phyloP scores from a whole-genome alignment of 257 asterid genomes.

The Scutellaria baicalensis region DNA sequence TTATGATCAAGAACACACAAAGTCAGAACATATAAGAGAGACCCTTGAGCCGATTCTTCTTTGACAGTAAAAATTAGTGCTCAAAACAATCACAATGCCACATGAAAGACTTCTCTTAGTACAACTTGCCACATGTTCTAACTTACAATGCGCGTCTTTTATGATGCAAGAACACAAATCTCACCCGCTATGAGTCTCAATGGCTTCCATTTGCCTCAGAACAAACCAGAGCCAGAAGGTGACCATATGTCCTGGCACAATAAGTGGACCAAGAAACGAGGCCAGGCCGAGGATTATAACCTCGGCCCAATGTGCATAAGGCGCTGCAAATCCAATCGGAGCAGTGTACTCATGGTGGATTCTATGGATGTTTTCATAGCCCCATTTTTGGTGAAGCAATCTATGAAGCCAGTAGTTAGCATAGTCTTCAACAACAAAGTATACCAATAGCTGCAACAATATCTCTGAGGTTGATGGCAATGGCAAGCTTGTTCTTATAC shows the following conservation, averaged over 20 bases:
- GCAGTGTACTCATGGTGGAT: constrained; percentile 78
- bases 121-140: neutral
- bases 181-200: constrained; percentile 68
- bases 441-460: constrained; percentile 47
- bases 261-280: constrained; percentile 59
- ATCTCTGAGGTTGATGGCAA: constrained; percentile 54
- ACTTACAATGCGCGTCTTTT: neutral
- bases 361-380: constrained; percentile 55
- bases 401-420: constrained; percentile 76
- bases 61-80: too few relatives aligned
- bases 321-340: constrained; percentile 68
- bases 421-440: constrained; percentile 61
- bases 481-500: constrained; percentile 62
- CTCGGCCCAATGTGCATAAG: constrained; percentile 77
- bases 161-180: neutral
- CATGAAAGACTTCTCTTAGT: neutral
- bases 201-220: constrained; percentile 58
- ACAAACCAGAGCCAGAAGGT: constrained; percentile 75
- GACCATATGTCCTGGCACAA: constrained; percentile 65
- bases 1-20: neutral
- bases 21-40: too few relatives aligned
- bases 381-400: constrained; percentile 56
- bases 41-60: too few relatives aligned
- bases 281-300: constrained; percentile 57
- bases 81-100: neutral